These are phyloP conservation scores for Ulvella scutata DNA, from an alignment of 139 green algal species.

Conservation along the genomic window DNA sequence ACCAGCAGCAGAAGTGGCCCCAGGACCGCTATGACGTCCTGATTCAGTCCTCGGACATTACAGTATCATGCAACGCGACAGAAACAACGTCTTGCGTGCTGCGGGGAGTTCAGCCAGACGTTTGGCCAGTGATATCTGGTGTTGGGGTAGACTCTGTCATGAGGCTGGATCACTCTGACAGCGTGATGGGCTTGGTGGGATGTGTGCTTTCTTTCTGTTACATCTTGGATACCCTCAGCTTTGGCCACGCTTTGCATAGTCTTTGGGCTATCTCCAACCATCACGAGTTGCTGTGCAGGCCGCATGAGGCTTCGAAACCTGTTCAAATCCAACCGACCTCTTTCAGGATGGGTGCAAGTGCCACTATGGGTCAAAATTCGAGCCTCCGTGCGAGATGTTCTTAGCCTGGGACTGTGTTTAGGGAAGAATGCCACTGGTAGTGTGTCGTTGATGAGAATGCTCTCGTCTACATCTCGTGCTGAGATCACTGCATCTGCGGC, in stretches of 20 bases:
- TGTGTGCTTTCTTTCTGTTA: neutral
- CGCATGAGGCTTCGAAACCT: neutral
- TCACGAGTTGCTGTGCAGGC: neutral
- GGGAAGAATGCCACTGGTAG: neutral
- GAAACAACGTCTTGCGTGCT: neutral
- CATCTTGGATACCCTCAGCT: neutral
- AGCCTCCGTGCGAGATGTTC: neutral
- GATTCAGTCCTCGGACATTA: neutral
- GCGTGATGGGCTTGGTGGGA: neutral
- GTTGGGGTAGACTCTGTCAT: neutral
- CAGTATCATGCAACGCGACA: neutral
- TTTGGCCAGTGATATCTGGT: neutral
- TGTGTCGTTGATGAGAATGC: neutral
- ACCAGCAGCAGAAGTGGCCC: neutral
- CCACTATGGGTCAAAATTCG: neutral
- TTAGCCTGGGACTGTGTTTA: neutral
- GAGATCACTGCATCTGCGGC: neutral
- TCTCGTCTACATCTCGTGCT: neutral
- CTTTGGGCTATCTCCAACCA: neutral
- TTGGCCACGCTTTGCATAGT: neutral
- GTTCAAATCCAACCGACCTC: neutral
- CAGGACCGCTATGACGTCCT: neutral
- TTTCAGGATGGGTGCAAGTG: conserved; percentile 3
- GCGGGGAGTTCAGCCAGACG: neutral
- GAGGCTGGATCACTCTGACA: neutral